Base-by-base conservation (phyloP, 352 stramenopile genomes). In the Globisporangium emineosum region DNA sequence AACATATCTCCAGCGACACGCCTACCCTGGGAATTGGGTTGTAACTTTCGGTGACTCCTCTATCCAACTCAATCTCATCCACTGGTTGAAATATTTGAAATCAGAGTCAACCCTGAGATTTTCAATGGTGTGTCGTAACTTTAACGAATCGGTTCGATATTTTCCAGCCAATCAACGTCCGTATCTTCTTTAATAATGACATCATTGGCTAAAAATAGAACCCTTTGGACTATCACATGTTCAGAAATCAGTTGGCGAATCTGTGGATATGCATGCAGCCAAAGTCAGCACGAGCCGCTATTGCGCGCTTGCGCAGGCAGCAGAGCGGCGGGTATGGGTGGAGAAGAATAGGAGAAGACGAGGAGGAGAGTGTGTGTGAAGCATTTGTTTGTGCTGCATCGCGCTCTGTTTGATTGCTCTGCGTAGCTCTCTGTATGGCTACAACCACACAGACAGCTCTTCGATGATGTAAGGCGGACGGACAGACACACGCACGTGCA, bases 181-280 rank as follows among this genome's bases (percentile, higher is more conserved):
- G 21, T 10, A 27, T 10, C 3, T 19, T 15, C 13, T 2, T 42
- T 21, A 42, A 5, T 27, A 13, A 3, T 33, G 3, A 23, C 9
- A n/a, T 7, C 0, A 57, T 57, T 57, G 52, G 29, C 19, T 57
- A 43, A 43, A 57, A 57, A 45, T 45, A 21, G 5, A 45, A 56
- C 15, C 9, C 50, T 56, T 19, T 17, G 4, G 40, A 5, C 19
- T 21, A 57, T 19, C 52, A 29, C 29, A 57, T 25, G 52, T 57
- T 43, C 52, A 57, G 52, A 57, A 57, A 57, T 57, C 29, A 57
- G 52, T 21, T n/a, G 9, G 15, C 29, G 43, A 57, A 43, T 7
- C 29, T 57, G 52, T 57, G 52, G 52, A 45, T 45, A 45, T 45
- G 15, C 37, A 6, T 45, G 37, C 37, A 9, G 37, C 15, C 15